phyloP scores from a whole-genome alignment of 768 basidiomycete genomes.

The Lactifluus pinguis region DNA sequence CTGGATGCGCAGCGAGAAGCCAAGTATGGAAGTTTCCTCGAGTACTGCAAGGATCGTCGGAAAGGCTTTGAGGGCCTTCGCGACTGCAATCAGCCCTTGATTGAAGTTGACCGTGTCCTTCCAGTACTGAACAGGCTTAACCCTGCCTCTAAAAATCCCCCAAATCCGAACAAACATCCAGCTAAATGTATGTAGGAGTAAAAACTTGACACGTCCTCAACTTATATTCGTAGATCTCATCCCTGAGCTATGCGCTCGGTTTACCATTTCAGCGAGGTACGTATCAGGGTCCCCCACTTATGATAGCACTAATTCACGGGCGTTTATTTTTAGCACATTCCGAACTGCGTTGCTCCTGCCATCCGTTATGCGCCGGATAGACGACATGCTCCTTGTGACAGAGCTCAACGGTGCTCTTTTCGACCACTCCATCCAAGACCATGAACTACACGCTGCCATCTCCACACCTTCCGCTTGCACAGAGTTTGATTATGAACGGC shows the following conservation, averaged over 20 bases:
- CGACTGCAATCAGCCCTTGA: constrained; percentile 58
- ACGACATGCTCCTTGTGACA: constrained; percentile 66
- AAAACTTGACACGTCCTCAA: not conserved
- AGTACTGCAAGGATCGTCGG: constrained; percentile 53
- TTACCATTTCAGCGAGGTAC: constrained; percentile 66
- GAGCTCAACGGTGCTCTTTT: constrained; percentile 70
- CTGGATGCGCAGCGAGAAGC: constrained; percentile 44
- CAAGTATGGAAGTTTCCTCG: constrained; percentile 50
- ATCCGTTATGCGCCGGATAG: constrained; percentile 61
- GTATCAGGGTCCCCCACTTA: not conserved
- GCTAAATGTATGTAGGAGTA: constrained; percentile 47
- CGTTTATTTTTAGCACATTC: constrained; percentile 40
- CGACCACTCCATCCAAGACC: constrained; percentile 49
- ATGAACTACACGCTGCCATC: constrained; percentile 54
- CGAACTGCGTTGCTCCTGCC: constrained; percentile 65
- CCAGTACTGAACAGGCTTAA: constrained; percentile 48
- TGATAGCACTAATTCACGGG: not conserved
- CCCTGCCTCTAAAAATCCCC: constrained; percentile 37
- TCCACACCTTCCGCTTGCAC: constrained; percentile 60
- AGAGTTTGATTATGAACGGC: constrained; percentile 73
- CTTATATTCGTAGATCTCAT: constrained; percentile 13
- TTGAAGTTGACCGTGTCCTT: constrained; percentile 54
- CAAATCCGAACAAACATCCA: constrained; percentile 31
- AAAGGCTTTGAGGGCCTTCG: constrained; percentile 55
- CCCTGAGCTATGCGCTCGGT: constrained; percentile 71